phyloP scores from a whole-genome alignment of 2,329 filamentous ascomycete species.

The Clonostachys byssicola region DNA sequence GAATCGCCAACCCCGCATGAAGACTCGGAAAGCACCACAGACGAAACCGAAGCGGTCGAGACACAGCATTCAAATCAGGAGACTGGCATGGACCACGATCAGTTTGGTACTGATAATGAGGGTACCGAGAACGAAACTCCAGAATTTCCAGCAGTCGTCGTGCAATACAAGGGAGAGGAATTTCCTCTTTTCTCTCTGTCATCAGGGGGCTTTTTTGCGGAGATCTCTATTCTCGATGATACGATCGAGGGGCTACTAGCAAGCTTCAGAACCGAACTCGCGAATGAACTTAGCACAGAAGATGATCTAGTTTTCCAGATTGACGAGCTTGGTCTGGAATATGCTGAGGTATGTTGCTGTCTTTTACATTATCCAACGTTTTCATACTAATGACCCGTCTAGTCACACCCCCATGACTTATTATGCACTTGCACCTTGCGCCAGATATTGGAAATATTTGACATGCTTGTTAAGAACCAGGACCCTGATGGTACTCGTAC shows the following conservation, averaged over 20 bases:
- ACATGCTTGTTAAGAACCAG: constrained; percentile 36
- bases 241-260: constrained; percentile 38
- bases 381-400: constrained; percentile 14
- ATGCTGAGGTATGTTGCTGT: constrained; percentile 37
- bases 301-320: constrained; percentile 48
- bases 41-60: neutral
- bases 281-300: constrained; percentile 33
- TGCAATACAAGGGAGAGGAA: constrained; percentile 36
- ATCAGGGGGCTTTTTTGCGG: constrained; percentile 38
- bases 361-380: neutral
- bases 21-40: neutral
- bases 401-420: constrained; percentile 28
- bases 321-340: constrained; percentile 47
- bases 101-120: neutral
- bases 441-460: constrained; percentile 36
- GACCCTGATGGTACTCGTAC: constrained; percentile 29
- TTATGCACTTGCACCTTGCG: constrained; percentile 29
- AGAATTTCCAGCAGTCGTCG: constrained; percentile 29
- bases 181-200: constrained; percentile 32
- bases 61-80: neutral
- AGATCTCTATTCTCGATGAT: constrained; percentile 32
- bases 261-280: constrained; percentile 38
- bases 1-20: neutral
- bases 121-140: constrained; percentile 2
- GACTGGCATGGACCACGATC: constrained; percentile 1